Evolutionary conservation across 345 rosid genomes (phyloP).

Genomic region (Salix dunnii): DNA sequence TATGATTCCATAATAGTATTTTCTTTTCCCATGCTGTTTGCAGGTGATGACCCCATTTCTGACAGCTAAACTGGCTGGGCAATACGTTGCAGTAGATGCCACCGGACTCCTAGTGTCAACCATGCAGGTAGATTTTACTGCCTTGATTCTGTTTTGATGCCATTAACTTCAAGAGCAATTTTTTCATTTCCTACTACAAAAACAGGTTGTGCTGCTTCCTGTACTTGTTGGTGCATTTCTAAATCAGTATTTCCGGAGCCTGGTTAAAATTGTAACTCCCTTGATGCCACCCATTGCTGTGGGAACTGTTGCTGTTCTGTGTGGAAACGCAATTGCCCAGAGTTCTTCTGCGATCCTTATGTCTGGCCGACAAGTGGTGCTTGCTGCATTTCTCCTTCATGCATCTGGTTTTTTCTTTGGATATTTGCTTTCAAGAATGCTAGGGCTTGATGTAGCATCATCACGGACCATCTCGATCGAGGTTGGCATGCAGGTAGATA

Average conservation of each 20-base stretch:
- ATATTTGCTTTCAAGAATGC: slow-evolving; percentile 58
- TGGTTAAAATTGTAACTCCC: slow-evolving; percentile 76
- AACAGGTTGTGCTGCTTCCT: slow-evolving; percentile 86
- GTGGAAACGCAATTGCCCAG: slow-evolving; percentile 78
- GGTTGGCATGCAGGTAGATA: slow-evolving; percentile 89
- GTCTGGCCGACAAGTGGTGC: slow-evolving; percentile 71
- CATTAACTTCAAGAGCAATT: neutral
- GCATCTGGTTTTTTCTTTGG: slow-evolving; percentile 85
- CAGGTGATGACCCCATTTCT: slow-evolving; percentile 91
- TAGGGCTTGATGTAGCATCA: slow-evolving; percentile 60
- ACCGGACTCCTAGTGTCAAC: slow-evolving; percentile 64
- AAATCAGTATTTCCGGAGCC: slow-evolving; percentile 55
- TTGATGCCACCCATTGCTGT: slow-evolving; percentile 81
- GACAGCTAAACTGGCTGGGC: slow-evolving; percentile 81
- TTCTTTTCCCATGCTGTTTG: slow-evolving; percentile 13
- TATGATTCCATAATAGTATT: neutral
- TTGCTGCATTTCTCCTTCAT: slow-evolving; percentile 68
- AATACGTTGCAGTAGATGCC: slow-evolving; percentile 83
- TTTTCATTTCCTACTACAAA: neutral
- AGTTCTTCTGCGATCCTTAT: slow-evolving; percentile 66
- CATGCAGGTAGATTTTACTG: slow-evolving; percentile 50
- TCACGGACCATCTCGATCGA: slow-evolving; percentile 76
- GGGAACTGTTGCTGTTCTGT: slow-evolving; percentile 71
- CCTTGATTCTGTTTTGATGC: neutral
- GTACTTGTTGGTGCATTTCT: slow-evolving; percentile 43